Evolutionary conservation across 345 rosid species (phyloP).

Genomic region (Eucalyptus pauciflora): DNA sequence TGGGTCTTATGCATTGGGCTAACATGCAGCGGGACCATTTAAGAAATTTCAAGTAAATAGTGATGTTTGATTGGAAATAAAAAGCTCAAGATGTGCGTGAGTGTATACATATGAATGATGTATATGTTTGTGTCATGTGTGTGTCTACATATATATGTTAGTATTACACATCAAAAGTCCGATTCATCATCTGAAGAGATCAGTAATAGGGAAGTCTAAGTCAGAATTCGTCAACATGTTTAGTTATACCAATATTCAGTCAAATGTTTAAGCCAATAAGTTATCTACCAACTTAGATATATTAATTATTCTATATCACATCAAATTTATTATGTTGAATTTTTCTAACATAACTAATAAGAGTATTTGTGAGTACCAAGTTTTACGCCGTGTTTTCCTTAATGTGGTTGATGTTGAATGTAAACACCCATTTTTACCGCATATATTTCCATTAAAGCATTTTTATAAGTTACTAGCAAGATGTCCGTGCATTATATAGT

Average conservation of each 20-base stretch:
- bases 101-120: not conserved
- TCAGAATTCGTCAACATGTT: not conserved
- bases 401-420: not conserved
- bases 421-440: not conserved
- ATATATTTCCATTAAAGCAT: not conserved
- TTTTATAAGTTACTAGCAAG: not conserved
- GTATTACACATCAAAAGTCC: not conserved
- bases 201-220: not conserved
- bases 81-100: not conserved
- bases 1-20: not conserved
- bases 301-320: not conserved
- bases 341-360: not conserved
- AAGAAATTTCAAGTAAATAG: not conserved
- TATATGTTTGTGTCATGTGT: not conserved
- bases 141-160: not conserved
- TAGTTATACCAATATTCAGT: accelerated
- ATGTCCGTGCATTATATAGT: not conserved
- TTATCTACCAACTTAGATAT: not conserved
- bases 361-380: not conserved
- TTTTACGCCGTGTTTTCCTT: not conserved
- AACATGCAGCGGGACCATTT: not conserved
- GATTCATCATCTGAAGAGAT: not conserved
- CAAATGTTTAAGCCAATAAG: not conserved
- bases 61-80: not conserved
- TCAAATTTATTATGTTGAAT: not conserved